These are phyloP conservation scores for Thalia dealbata DNA, from an alignment of 176 grass and related monocot genomes.

Conservation along the genomic window DNA sequence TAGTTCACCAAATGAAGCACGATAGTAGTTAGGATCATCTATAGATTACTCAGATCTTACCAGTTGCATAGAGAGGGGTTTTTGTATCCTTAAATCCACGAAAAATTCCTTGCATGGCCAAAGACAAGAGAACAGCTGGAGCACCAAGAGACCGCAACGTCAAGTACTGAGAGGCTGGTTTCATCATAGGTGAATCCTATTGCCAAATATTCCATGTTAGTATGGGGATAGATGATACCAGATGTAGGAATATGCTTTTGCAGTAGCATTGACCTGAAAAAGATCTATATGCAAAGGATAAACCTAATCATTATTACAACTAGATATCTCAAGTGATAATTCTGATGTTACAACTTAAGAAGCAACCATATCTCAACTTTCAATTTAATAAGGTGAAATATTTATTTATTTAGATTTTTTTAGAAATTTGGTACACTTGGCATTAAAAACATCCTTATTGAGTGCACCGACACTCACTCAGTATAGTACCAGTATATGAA, in stretches of 20 bases:
- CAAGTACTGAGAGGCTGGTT: constrained; percentile 55
- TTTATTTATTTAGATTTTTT: too few species aligned
- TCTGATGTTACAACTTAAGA: background rate
- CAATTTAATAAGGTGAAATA: too few species aligned
- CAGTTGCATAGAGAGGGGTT: constrained; percentile 72
- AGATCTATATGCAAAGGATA: background rate
- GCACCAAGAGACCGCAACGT: constrained; percentile 80
- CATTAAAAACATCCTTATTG: too few species aligned
- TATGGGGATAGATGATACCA: background rate
- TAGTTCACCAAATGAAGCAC: background rate
- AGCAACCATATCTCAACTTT: too few species aligned
- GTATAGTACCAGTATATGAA: too few species aligned
- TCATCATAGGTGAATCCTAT: constrained; percentile 70
- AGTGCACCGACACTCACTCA: too few species aligned
- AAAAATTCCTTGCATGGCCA: constrained; percentile 84
- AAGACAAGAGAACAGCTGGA: constrained; percentile 70
- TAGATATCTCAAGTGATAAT: background rate
- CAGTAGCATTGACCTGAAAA: background rate
- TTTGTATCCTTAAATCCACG: constrained; percentile 92
- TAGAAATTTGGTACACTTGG: too few species aligned
- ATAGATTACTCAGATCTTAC: constrained; percentile 24
- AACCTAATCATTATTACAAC: background rate
- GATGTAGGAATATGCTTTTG: background rate
- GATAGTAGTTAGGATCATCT: background rate
- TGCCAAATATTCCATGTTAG: constrained; percentile 15